Evolutionary conservation across 345 rosid genomes (phyloP).

Genomic region (Eucalyptus rudis): DNA sequence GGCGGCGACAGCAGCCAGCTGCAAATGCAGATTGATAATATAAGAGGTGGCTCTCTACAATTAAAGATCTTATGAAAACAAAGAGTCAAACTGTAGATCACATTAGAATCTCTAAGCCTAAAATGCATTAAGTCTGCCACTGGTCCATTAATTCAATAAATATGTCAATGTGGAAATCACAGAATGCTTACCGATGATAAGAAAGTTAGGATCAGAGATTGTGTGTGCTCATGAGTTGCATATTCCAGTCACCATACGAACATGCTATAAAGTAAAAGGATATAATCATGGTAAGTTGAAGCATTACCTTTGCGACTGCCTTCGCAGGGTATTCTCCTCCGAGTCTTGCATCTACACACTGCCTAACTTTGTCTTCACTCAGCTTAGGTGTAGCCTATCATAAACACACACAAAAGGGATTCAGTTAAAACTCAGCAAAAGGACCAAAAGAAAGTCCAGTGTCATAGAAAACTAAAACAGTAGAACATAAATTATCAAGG

Average conservation of each 20-base stretch:
- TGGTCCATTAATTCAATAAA: background rate
- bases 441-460: background rate
- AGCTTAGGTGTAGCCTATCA: constrained; percentile 86
- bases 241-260: background rate
- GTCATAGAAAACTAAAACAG: background rate
- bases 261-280: background rate
- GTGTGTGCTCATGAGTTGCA: background rate
- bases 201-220: background rate
- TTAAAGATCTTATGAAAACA: background rate
- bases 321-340: constrained; percentile 84
- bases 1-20: constrained; percentile 93
- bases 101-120: background rate
- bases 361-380: constrained; percentile 88
- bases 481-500: background rate
- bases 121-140: background rate
- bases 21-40: background rate
- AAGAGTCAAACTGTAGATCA: background rate
- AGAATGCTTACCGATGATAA: background rate
- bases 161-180: background rate
- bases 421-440: background rate
- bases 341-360: constrained; percentile 87
- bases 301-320: constrained; percentile 90
- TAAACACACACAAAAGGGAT: background rate
- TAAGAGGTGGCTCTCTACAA: background rate
- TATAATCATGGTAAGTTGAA: background rate